These are phyloP conservation scores for Amphicarpaea edgeworthii DNA, from an alignment of 306 rosid species.

Conservation along the genomic window DNA sequence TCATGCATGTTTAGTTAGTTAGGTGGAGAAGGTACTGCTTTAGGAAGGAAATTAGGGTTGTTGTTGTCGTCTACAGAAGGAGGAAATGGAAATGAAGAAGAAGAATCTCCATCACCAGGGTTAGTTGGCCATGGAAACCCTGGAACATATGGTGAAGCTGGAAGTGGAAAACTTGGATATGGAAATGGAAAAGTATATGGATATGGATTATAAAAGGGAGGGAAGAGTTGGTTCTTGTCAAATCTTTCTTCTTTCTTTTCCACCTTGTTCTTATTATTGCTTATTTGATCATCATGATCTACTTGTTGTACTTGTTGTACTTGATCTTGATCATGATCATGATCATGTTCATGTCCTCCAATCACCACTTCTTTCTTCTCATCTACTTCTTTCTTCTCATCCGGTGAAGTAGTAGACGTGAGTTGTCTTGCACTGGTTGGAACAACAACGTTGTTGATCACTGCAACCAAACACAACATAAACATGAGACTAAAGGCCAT, in stretches of 20 bases:
- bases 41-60: too few species aligned
- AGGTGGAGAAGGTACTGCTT: conserved; percentile 19
- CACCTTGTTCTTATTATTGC: background rate
- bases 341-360: background rate
- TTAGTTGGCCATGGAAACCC: background rate
- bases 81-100: background rate
- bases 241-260: background rate
- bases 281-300: background rate
- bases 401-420: background rate
- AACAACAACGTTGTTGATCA: conserved; percentile 19
- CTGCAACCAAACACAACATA: conserved; percentile 34
- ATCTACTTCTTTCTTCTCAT: too few species aligned
- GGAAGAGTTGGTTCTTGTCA: background rate
- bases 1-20: background rate
- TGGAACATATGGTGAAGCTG: too few species aligned
- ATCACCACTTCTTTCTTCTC: background rate
- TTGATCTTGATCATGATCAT: too few species aligned
- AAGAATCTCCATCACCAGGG: background rate
- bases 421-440: conserved; percentile 36
- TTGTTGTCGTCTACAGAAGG: too few species aligned
- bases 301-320: too few species aligned
- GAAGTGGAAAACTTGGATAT: background rate
- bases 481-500: conserved; percentile 25
- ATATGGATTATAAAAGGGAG: background rate
- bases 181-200: background rate